These are phyloP conservation scores for Amanita phalloides DNA, from an alignment of 768 basidiomycete genomes.

Conservation along the genomic window DNA sequence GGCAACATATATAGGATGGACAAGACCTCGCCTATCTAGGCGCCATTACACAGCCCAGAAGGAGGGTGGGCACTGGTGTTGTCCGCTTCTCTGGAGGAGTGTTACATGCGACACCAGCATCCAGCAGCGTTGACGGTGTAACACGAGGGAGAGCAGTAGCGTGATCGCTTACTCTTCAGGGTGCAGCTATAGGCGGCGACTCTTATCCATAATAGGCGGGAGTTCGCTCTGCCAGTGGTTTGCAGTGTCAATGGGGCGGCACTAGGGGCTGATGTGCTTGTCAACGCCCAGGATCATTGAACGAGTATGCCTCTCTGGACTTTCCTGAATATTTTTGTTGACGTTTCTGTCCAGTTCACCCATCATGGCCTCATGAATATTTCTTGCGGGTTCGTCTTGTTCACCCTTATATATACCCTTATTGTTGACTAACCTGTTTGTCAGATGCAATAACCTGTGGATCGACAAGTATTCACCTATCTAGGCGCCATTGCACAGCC, in stretches of 20 bases:
- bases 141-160: neutral
- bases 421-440: too few relatives aligned
- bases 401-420: too few relatives aligned
- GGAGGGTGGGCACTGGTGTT: neutral
- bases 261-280: neutral
- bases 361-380: too few relatives aligned
- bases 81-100: conserved; percentile 3
- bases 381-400: too few relatives aligned
- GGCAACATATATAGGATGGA: neutral
- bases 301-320: neutral
- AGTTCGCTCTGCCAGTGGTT: neutral
- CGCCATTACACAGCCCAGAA: neutral
- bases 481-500: neutral
- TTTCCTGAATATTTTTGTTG: neutral
- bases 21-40: neutral
- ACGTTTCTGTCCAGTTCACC: too few relatives aligned
- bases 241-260: neutral
- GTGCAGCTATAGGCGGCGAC: neutral
- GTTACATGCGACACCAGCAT: conserved; percentile 1
- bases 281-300: neutral
- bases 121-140: neutral
- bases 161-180: too few relatives aligned
- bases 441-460: too few relatives aligned
- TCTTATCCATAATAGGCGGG: neutral
- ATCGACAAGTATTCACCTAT: neutral